These are phyloP conservation scores for Capsicum rhomboideum DNA, from an alignment of 257 asterid genomes.

Conservation along the genomic window DNA sequence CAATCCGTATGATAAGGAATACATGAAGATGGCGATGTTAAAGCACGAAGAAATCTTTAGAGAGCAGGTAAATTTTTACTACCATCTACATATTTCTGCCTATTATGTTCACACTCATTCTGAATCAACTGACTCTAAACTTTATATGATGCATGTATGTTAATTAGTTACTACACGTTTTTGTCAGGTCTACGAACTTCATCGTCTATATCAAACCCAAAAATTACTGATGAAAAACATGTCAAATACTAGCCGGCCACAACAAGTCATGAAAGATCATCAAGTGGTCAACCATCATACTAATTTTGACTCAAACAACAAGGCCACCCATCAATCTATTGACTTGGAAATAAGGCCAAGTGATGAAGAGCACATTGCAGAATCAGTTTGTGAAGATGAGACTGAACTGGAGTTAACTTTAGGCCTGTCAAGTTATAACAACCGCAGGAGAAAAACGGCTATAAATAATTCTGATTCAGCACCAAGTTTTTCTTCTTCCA, in stretches of 20 bases:
- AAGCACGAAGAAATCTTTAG: constrained; percentile 91
- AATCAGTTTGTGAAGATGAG: constrained; percentile 6
- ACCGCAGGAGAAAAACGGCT: constrained; percentile 16
- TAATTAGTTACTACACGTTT: not conserved
- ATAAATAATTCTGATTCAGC: constrained; percentile 32
- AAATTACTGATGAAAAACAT: constrained; percentile 63
- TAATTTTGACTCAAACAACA: constrained; percentile 1
- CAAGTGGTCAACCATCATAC: not conserved
- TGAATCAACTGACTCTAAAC: not conserved
- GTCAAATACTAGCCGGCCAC: constrained; percentile 1
- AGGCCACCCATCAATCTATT: not conserved
- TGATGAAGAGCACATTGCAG: constrained; percentile 7
- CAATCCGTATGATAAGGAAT: constrained; percentile 60
- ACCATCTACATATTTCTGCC: not conserved
- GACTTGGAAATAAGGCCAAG: constrained; percentile 24
- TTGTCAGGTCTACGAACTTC: constrained; percentile 72
- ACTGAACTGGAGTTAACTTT: constrained; percentile 75
- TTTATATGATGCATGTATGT: not conserved
- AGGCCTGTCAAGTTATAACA: constrained; percentile 44
- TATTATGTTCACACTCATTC: not conserved
- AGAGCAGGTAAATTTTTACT: constrained; percentile 55
- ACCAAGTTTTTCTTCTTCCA: constrained; percentile 55
- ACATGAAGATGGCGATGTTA: constrained; percentile 82
- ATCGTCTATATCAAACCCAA: constrained; percentile 74
- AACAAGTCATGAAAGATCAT: constrained; percentile 8